Base-by-base conservation (phyloP, 2,329 filamentous ascomycete species). In the Diplodia intermedia region DNA sequence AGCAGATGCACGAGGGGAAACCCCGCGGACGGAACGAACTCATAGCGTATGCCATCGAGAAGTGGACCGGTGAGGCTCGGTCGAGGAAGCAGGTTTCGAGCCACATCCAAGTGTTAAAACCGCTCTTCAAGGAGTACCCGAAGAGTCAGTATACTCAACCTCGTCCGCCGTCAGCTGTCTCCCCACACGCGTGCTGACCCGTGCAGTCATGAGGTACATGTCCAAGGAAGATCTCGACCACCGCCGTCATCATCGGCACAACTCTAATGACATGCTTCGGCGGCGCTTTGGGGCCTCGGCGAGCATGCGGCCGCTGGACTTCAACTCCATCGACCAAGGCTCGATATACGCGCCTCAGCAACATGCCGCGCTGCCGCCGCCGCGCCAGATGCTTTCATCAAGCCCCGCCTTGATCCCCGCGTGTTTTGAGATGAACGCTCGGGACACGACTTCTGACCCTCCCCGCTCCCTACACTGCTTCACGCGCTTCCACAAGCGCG, bases 81-180 rank as follows among this genome's bases (percentile, higher is more conserved):
- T 78, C 76, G 18, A 81, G 87, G 62, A 89, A 89, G 75, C 86
- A 89, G 73, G 85, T 89, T 4, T 89, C 87, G 0, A 89, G 87
- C 72, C 87, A 89, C 73, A 83, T 89, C 31, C 87, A 89, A 75
- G 86, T 89, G 2, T 79, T 89, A 23, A 87, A 87, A 74, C 82
- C 81, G 14, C 84, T 86, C 69, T 78, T 89, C 47, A 80, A 81
- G 70, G 80, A 82, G 5, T 82, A 86, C 69, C 82, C 83, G 33
- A 78, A 82, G 69, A 86, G 85, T 86, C 76, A 80, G 82, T 77
- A 55, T 31, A 2, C 56, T 18, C 31, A 23, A 31, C 57, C 40
- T 50, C 9, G 38, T 52, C n/a, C 47, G 52, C 63, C 50, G 33
- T 53, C 29, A 53, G 49, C 38, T 49, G 31, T 26, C 11, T 31